Base-by-base conservation (phyloP, 2,329 filamentous ascomycete genomes). In the Scedosporium boydii region DNA sequence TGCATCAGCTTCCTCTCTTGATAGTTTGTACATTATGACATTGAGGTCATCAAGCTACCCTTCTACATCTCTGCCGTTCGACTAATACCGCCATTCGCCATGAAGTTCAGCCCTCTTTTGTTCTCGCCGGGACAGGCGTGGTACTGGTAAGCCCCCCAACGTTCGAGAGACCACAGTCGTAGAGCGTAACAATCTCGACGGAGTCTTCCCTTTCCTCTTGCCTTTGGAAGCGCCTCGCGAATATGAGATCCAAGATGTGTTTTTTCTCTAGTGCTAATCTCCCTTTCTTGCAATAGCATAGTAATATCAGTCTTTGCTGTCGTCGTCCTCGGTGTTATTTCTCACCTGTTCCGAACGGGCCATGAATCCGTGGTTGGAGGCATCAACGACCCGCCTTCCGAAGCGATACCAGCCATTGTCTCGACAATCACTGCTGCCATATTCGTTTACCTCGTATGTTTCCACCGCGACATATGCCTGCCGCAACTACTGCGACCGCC, bases 381-480 rank as follows among this genome's bases (percentile, higher is more conserved):
- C 61, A 82, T 82, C 60, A 84, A 89, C 1, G 84, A 87, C 67
- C 90, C 88, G 4, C 78, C 81, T 51, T 86, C 87, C 9, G 78
- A 87, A 66, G 84, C 96, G 70, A 89, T 89, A 63, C 81, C 82
- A 65, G 89, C 87, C 41, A 91, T 97, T 58, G 91, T 93, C 4
- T 85, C 82, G 27, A 93, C 92, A 26, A 87, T 97, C 61, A 96
- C 96, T 70, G 87, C 86, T 29, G 90, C 93, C 46, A 93, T 98
- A 51, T 80, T 91, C 60, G 87, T 98, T 71, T 98, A 98, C 72
- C 85, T 82, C 68, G 93, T 97, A 87, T 67, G 90, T 55, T 26
- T 46, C 18, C 2, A 46, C 23, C 44, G 23, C 16, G 2, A 27
- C 6, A 12, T 14, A 6, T 26, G 7, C 23, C 2, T 18, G 38